These are phyloP conservation scores for Solanum sitiens DNA, from an alignment of 257 asterid species.

Conservation along the genomic window DNA sequence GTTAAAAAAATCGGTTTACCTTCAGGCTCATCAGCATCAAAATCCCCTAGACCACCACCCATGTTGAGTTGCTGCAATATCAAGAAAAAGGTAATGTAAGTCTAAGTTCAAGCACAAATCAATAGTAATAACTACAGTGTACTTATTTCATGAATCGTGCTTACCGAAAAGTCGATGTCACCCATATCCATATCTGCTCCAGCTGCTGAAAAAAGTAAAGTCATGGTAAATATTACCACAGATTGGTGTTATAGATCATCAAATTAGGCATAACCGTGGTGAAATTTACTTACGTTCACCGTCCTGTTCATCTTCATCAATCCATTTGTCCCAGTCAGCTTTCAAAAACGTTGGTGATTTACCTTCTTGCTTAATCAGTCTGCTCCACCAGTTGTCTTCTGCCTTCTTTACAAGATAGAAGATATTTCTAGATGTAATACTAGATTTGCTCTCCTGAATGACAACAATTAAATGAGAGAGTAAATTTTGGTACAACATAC, in stretches of 20 bases:
- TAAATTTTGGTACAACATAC: background rate
- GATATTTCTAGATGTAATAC: constrained; percentile 33
- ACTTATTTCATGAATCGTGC: background rate
- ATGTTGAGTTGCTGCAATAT: constrained; percentile 31
- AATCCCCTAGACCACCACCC: constrained; percentile 28
- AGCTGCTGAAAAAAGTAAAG: constrained; percentile 12
- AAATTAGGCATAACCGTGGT: background rate
- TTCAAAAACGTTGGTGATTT: constrained; percentile 52
- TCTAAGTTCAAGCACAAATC: background rate
- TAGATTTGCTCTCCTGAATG: constrained; percentile 58
- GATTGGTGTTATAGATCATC: background rate
- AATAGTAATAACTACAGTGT: background rate
- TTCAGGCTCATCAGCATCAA: constrained; percentile 19
- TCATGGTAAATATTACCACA: background rate
- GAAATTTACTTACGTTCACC: constrained; percentile 19
- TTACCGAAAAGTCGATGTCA: constrained; percentile 49
- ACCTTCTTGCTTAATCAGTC: constrained; percentile 50
- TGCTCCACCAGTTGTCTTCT: constrained; percentile 75
- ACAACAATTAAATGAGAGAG: background rate
- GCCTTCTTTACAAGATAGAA: constrained; percentile 57
- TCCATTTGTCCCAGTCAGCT: constrained; percentile 91
- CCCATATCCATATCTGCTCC: constrained; percentile 36
- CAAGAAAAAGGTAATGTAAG: background rate
- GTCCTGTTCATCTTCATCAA: constrained; percentile 67
- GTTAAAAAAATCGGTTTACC: constrained; percentile 3